Percentiles rank a stretch among this genome's conserved stretches.
Conservation (phyloP, 2,329 filamentous ascomycete genomes). For the Chaetothyriales sp. region DNA sequence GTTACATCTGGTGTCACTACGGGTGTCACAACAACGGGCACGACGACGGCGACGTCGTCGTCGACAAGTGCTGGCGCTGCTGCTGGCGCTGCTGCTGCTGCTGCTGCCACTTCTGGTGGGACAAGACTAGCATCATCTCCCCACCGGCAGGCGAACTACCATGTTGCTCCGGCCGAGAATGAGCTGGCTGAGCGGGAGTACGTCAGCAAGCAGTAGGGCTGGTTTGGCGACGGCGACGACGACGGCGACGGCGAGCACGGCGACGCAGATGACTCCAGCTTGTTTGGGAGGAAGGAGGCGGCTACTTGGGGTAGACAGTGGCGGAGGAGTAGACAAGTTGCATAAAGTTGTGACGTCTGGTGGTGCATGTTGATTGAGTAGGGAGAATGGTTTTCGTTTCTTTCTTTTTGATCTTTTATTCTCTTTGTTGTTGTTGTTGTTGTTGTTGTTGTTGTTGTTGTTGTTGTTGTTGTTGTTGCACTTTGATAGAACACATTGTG, state of each 20-base stretch:
- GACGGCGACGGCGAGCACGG: no score
- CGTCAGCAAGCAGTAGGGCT: slow-evolving; percentile 1
- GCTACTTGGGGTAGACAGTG: not conserved
- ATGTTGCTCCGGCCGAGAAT: not conserved
- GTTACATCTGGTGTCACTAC: no score
- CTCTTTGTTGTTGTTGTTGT: no score
- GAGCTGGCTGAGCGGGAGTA: slow-evolving; percentile 1
- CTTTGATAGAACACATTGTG: no score
- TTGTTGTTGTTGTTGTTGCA: no score
- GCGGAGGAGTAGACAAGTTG: not conserved
- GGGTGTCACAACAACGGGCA: not conserved
- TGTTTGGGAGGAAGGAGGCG: not conserved
- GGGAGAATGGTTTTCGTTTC: no score
- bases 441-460: no score
- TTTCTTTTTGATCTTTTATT: no score
- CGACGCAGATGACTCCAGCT: not conserved
- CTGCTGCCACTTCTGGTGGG: no score
- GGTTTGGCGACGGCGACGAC: not conserved
- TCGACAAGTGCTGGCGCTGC: no score
- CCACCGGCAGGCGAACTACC: not conserved
- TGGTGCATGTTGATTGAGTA: no score
- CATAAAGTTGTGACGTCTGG: no score
- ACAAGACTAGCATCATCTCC: not conserved
- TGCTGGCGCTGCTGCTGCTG: not conserved
- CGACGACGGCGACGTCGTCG: not conserved